phyloP scores from a whole-genome alignment of 129 eudicot genomes.

The Arctium minus region DNA sequence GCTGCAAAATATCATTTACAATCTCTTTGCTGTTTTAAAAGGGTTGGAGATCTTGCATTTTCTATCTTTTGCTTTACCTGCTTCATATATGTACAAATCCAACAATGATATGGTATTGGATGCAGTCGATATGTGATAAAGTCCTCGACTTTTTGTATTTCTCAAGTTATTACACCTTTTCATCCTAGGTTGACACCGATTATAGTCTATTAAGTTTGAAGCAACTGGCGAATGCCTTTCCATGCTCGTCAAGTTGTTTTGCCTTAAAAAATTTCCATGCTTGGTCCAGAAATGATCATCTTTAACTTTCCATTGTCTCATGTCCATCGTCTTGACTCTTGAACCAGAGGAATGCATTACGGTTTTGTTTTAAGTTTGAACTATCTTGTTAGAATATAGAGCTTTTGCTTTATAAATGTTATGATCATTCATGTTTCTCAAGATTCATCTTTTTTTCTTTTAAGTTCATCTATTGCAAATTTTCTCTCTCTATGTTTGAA shows the following conservation, averaged over 20 bases:
- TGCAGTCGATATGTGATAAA: not conserved
- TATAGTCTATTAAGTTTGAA: not conserved
- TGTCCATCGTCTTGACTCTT: not conserved
- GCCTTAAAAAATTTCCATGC: not conserved
- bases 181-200: not conserved
- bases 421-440: not conserved
- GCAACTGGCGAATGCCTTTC: not conserved
- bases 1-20: conserved; percentile 9
- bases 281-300: not conserved
- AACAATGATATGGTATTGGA: not conserved
- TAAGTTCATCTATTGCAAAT: not conserved
- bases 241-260: not conserved
- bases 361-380: not conserved
- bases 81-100: not conserved
- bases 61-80: not conserved
- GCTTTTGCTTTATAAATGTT: not conserved
- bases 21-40: not conserved
- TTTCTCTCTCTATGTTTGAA: not conserved
- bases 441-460: not conserved
- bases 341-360: not conserved
- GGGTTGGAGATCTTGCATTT: not conserved
- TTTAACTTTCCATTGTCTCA: not conserved
- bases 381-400: not conserved
- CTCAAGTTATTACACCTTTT: not conserved
- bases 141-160: not conserved